A percentile compares a stretch with the other conserved stretches of the same genome.
phyloP scores from a whole-genome alignment of 78 protist genomes.

The Tieghemostelium lacteum region DNA sequence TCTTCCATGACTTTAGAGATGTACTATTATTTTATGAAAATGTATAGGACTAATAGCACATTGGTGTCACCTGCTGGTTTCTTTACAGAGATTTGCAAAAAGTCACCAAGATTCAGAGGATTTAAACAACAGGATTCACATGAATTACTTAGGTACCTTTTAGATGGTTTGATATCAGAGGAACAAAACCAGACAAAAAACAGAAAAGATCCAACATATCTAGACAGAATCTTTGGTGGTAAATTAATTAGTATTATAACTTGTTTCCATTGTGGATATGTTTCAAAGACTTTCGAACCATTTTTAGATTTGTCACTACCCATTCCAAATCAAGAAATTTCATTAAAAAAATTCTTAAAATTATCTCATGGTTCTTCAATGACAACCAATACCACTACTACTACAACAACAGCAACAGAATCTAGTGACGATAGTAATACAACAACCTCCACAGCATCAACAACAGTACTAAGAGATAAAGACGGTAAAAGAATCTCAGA shows the following conservation, averaged over 20 bases:
- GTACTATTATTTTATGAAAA: slow-evolving; percentile 41
- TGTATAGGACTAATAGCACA: slow-evolving; percentile 24
- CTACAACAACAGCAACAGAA: background rate
- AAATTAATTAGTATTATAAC: slow-evolving; percentile 53
- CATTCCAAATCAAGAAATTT: slow-evolving; percentile 2
- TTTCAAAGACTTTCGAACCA: slow-evolving; percentile 51
- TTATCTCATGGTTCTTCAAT: no score
- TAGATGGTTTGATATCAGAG: slow-evolving; percentile 73
- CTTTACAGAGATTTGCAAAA: slow-evolving; percentile 48
- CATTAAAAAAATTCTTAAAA: no score
- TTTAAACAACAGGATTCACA: slow-evolving; percentile 81
- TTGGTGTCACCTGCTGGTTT: slow-evolving; percentile 53
- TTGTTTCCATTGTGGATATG: slow-evolving; percentile 68
- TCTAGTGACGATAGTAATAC: background rate
- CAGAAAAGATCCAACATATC: slow-evolving; percentile 64
- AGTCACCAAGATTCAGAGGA: slow-evolving; percentile 81
- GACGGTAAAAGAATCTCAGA: slow-evolving; percentile 13
- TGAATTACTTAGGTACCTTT: slow-evolving; percentile 55
- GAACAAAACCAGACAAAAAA: slow-evolving; percentile 37
- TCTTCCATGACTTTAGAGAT: slow-evolving; percentile 39
- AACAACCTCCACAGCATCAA: background rate
- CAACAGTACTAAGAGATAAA: background rate
- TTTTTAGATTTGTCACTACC: slow-evolving; percentile 77
- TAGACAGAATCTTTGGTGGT: slow-evolving; percentile 77
- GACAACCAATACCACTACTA: background rate